Percentiles rank a stretch among this genome's conserved stretches.
These are phyloP conservation scores for Leishmania tropica DNA, from an alignment of 208 protist species.

Conservation along the genomic window DNA sequence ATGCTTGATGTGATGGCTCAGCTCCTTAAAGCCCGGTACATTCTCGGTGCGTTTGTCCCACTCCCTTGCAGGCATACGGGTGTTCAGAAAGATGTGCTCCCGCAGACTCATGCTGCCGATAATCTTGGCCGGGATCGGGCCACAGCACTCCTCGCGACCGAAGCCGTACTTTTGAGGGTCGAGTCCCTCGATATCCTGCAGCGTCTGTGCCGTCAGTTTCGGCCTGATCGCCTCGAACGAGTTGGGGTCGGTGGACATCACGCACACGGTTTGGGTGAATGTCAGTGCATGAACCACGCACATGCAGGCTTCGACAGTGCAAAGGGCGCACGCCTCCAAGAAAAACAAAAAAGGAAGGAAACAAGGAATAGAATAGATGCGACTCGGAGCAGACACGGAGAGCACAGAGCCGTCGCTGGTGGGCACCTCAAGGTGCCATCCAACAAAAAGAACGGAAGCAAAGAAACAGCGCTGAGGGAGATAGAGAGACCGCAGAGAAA, in stretches of 20 bases:
- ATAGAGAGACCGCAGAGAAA: background rate
- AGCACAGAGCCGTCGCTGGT: background rate
- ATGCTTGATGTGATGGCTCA: slow-evolving; percentile 36
- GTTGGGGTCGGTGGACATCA: slow-evolving; percentile 37
- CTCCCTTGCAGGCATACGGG: slow-evolving; percentile 54
- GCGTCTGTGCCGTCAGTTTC: slow-evolving; percentile 52
- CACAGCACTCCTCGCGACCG: slow-evolving; percentile 86
- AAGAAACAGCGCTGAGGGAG: background rate
- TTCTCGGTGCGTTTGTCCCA: slow-evolving; percentile 76
- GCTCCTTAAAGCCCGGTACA: slow-evolving; percentile 56
- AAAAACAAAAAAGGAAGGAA: background rate
- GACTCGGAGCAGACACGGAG: background rate
- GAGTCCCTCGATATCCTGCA: slow-evolving; percentile 90
- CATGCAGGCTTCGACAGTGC: background rate
- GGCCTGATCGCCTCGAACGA: slow-evolving; percentile 62
- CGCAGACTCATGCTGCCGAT: slow-evolving; percentile 77
- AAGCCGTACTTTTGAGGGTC: slow-evolving; percentile 80
- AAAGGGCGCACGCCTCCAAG: background rate
- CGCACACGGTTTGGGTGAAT: background rate
- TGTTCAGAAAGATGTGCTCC: slow-evolving; percentile 81
- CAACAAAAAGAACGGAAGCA: background rate
- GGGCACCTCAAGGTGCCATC: background rate
- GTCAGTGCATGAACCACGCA: background rate
- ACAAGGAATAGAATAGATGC: background rate
- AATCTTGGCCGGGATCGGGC: slow-evolving; percentile 64